Evolutionary conservation across 83 land plant genomes (phyloP).

Genomic region (Thuja plicata): DNA sequence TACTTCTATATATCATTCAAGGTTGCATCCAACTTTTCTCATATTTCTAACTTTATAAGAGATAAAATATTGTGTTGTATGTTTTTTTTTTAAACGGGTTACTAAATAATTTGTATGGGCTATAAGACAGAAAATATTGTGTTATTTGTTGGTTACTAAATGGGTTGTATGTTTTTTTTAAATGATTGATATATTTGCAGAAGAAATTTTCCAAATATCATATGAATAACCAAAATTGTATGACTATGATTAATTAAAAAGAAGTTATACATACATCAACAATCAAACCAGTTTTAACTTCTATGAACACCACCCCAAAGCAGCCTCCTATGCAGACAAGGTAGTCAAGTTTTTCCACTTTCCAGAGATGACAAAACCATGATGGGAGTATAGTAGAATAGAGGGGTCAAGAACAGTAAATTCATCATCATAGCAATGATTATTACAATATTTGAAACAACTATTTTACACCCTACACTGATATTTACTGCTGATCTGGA

Average conservation of each 20-base stretch:
- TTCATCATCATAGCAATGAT: slow-evolving; percentile 25
- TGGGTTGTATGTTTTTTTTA: too few relatives aligned
- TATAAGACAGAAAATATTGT: too few relatives aligned
- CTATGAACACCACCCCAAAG: slow-evolving; percentile 72
- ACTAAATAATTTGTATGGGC: too few relatives aligned
- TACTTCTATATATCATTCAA: too few relatives aligned
- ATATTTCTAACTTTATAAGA: too few relatives aligned
- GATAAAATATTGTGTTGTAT: too few relatives aligned
- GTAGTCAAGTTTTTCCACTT: slow-evolving; percentile 79
- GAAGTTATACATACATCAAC: slow-evolving; percentile 46
- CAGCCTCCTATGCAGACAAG: slow-evolving; percentile 66
- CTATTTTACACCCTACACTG: slow-evolving; percentile 32
- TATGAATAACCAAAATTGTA: background rate
- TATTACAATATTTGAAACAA: slow-evolving; percentile 41
- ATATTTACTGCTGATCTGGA: slow-evolving; percentile 46
- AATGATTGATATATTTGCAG: too few relatives aligned
- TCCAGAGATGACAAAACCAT: slow-evolving; percentile 43
- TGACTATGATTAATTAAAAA: background rate
- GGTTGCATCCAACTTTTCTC: too few relatives aligned
- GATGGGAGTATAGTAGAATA: slow-evolving; percentile 38
- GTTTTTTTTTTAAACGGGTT: too few relatives aligned
- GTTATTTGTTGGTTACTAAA: background rate
- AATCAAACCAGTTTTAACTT: slow-evolving; percentile 68
- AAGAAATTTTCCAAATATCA: too few relatives aligned
- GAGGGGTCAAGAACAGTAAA: slow-evolving; percentile 23